phyloP scores from a whole-genome alignment of 2,329 filamentous ascomycete genomes.

The Sporothrix dimorphospora region DNA sequence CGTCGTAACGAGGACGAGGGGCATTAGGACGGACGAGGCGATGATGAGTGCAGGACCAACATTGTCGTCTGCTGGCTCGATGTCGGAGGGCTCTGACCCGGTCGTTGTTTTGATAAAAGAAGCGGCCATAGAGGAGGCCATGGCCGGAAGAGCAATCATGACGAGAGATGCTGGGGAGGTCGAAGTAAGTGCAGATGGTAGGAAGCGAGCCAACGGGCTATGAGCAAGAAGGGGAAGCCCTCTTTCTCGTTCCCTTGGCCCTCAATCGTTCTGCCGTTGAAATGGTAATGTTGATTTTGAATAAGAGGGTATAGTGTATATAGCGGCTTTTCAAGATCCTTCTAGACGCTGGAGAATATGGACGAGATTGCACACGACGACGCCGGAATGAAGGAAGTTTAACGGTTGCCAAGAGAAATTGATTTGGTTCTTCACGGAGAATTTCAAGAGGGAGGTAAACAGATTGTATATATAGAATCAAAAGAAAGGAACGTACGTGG shows the following conservation, averaged over 20 bases:
- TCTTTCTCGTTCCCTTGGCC: background rate
- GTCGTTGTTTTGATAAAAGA: background rate
- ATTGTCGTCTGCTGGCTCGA: slow-evolving; percentile 42
- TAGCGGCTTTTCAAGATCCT: background rate
- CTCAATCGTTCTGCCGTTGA: background rate
- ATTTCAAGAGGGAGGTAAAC: background rate
- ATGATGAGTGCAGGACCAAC: slow-evolving; percentile 41
- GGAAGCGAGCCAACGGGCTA: background rate
- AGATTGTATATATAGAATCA: slow-evolving; percentile 20
- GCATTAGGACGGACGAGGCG: slow-evolving; percentile 41
- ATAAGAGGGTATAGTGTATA: background rate
- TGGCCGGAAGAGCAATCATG: background rate
- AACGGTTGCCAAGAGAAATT: slow-evolving; percentile 11
- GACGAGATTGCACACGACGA: background rate
- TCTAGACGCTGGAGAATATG: background rate
- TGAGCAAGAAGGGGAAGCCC: background rate
- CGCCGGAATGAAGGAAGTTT: background rate
- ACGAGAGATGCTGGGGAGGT: background rate
- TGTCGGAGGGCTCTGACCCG: background rate
- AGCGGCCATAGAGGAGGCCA: background rate
- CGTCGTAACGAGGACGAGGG: slow-evolving; percentile 42
- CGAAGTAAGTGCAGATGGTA: background rate
- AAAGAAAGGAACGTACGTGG: background rate
- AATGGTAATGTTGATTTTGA: background rate
- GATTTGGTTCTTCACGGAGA: background rate